Conservation (phyloP, 1,284 basidiomycete genomes). For the Cryptococcus sp. region DNA sequence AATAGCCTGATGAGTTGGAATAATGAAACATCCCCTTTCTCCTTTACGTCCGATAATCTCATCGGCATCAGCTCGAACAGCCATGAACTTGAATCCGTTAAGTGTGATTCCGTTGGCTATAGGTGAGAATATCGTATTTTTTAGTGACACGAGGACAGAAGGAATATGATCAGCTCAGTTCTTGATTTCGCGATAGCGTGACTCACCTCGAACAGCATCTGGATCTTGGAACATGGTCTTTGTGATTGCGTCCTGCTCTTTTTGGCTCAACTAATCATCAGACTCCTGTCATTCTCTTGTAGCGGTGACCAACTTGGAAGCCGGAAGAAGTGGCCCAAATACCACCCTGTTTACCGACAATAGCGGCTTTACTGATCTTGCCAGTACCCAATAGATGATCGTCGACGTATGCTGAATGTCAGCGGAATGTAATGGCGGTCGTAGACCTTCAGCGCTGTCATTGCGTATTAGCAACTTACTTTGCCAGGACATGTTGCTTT, state of each 20-base stretch:
- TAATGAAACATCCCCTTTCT: conserved; percentile 71
- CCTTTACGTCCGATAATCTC: conserved; percentile 76
- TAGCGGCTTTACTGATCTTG: conserved; percentile 73
- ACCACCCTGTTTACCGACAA: conserved; percentile 78
- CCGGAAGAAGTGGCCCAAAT: conserved; percentile 76
- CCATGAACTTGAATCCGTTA: conserved; percentile 75
- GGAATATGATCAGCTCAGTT: neutral
- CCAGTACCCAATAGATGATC: conserved; percentile 72
- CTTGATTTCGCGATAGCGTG: neutral
- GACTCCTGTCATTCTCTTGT: neutral
- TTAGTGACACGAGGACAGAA: neutral
- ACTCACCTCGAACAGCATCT: conserved; percentile 50
- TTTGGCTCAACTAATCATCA: neutral
- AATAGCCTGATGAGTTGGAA: conserved; percentile 85
- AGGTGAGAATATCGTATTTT: neutral
- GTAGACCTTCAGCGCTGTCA: neutral
- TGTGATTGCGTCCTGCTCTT: conserved; percentile 50
- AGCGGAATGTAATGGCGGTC: neutral
- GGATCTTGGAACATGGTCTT: conserved; percentile 55
- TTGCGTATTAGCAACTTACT: conserved; percentile 9
- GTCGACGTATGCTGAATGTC: conserved; percentile 73
- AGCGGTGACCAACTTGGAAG: conserved; percentile 60
- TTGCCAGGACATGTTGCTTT: conserved; percentile 30
- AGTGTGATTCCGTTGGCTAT: conserved; percentile 63
- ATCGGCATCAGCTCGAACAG: conserved; percentile 57